Base-by-base conservation (phyloP, 768 basidiomycete species). In the Chalciporus sphaerocephalus region DNA sequence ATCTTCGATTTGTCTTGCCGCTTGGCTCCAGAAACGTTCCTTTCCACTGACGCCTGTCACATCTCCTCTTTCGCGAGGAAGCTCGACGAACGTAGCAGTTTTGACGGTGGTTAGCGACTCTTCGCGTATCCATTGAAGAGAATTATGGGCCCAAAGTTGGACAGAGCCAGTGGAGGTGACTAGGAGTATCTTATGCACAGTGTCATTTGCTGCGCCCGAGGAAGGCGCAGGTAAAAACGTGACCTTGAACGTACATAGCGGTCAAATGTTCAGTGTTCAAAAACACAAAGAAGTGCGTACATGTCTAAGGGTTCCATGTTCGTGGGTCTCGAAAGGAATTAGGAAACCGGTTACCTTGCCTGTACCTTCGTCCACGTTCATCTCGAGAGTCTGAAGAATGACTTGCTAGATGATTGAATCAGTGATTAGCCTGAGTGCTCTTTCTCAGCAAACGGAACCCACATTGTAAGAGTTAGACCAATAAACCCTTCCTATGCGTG, bases 101-200 rank as follows among this genome's bases (percentile, higher is more conserved):
- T 73, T 66, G 39, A 89, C 74, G 2, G 78, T 71, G 0, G 88
- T 70, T 9, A 95, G 71, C 2, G 79, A 75, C 59, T 97, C 93
- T 58, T 95, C 92, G 38, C 92, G 74, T 0, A 76, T 78, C 91
- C 92, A 95, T 22, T 75, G 71, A 22, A 80, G 67, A 27, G 70
- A 58, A 22, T 79, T 70, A 18, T 77, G 74, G 38, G 79, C 69
- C 87, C 90, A 90, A 8, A 85, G 66, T 53, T 92, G 86, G 21
- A 93, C 56, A 4, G 87, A 72, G 9, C 90, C 91, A 2, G 85
- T 84, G n/a, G 79, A 77, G 0, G 87, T 87, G 1, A 83, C 81
- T 16, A 91, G 44, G 16, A 82, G 60, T 6, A 83, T 32, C 46
- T 47, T 60, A 24, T 60, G 44, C 46, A 15, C 75, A 70, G 71